Base-by-base conservation (phyloP, 202 grass and related monocot genomes). In the Musa balbisiana region DNA sequence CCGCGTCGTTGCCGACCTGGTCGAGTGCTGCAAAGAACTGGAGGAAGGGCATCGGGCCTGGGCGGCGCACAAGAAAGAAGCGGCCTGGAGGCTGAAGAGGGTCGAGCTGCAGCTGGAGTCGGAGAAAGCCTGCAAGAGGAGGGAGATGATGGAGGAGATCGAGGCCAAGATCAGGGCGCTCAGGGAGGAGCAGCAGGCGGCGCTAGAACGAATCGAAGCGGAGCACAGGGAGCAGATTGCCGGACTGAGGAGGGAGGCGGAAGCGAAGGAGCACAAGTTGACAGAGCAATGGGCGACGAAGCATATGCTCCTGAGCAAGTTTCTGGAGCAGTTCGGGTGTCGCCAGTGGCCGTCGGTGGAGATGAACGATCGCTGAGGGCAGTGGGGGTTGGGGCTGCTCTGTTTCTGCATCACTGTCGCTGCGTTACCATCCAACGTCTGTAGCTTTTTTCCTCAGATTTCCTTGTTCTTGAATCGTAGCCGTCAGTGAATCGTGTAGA, bases 231-330 rank as follows among this genome's bases (percentile, higher is more conserved):
- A 95, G 63, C 92, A 90, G 87, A 84, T 92, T 1, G 53, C 79
- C 4, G 87, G 84, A 1, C 80, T 99, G 71, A 82, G 87, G 55
- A 92, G 87, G 43, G 95, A 99, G 64, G 91, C 95, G 2, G 83
- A 92, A 74, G 53, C 83, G 19, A 99, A 99, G 82, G 95, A 99
- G 73, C 88, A 94, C 85, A 95, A 99, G 67, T 85, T 90, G 79
- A 89, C 87, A 1, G 95, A 99, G 75, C 95, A 95, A 74, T 99
- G 95, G 95, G 89, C 91, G 0, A 73, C 87, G 53, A 99, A 99
- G 83, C 95, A 99, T 77, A 78, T 82, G 0, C 85, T 89, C 66
- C 80, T 99, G 69, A 82, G 83, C 71, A 85, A 87, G 53, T 95
- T 90, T 79, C 65, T 99, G 64, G 87, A 99, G 4, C 95, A 95